Base-by-base conservation (phyloP, 225 moss, liverwort and hornwort species). In the Thuidium tamariscinum region DNA sequence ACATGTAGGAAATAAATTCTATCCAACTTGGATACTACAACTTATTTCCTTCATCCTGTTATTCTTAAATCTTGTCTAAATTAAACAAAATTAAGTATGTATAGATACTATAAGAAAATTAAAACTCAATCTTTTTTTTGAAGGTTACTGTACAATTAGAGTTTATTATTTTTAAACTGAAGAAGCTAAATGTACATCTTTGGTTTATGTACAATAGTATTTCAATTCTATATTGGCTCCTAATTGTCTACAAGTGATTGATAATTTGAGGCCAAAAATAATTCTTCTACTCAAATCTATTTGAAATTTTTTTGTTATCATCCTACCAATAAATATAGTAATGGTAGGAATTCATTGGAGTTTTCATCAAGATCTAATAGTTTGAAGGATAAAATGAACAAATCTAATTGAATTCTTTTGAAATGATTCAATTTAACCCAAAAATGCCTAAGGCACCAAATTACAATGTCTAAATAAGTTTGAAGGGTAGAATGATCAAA, bases 231-330 rank as follows among this genome's bases (percentile, higher is more conserved):
- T 1, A 25, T 39, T 25, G 25, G 2, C 7, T 7, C 0, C 14
- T 7, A 23, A 39, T 13, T 25, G 25, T 7, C 41, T 69, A 8
- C 2, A 13, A 39, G 14, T 8, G 2, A 41, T 41, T 25, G 5
- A 1, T 25, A 41, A 15, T 26, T 26, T 69, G 15, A 2, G 2
- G 8, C 26, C 14, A 26, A 41, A 69, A 69, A 15, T 5, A 69
- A 25, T 0, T 25, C 2, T 68, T 68, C 2, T 41, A 68, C 0
- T 3, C 25, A 14, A 25, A 14, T 23, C 0, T 25, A 0, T 25
- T 25, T 25, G 8, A 7, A 69, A 5, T 25, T 41, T 13, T 69
- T 13, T 41, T 41, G 41, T n/a, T n/a, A n/a, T n/a, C n/a, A n/a
- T 14, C 14, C 1, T 0, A 8, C 2, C 4, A 41, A 41, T 8